phyloP scores from a whole-genome alignment of 768 basidiomycete species.

The Boletus vinaceobasis region DNA sequence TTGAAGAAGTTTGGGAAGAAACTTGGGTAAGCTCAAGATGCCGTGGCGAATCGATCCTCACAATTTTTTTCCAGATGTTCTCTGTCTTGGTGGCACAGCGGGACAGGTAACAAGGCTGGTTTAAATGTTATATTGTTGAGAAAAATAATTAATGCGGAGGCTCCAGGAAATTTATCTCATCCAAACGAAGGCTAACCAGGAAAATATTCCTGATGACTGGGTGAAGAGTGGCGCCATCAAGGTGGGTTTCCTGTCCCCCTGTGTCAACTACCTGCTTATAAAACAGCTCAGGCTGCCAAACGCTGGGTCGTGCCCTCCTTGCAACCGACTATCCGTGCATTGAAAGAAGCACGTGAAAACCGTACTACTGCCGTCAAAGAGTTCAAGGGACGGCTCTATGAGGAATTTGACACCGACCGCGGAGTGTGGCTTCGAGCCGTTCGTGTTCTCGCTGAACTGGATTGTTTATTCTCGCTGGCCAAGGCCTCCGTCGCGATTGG shows the following conservation, averaged over 20 bases:
- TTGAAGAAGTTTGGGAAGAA: conserved; percentile 65
- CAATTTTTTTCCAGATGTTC: conserved; percentile 39
- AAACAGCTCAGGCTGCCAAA: conserved; percentile 49
- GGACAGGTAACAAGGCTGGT: conserved; percentile 73
- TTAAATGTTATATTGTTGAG: neutral
- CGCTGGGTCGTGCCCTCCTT: conserved; percentile 80
- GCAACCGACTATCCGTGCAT: conserved; percentile 63
- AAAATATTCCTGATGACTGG: conserved; percentile 81
- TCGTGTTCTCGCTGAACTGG: conserved; percentile 89
- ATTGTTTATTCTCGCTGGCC: conserved; percentile 90
- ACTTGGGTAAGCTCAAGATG: conserved; percentile 47
- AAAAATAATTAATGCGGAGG: conserved; percentile 1
- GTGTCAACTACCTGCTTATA: neutral
- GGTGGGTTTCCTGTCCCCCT: conserved; percentile 37
- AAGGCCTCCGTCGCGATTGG: conserved; percentile 87
- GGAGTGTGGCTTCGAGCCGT: conserved; percentile 79
- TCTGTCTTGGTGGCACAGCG: conserved; percentile 71
- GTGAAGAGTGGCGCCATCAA: conserved; percentile 77
- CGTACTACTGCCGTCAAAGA: conserved; percentile 74
- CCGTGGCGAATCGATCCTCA: conserved; percentile 9
- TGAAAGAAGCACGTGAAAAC: conserved; percentile 94
- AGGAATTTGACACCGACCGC: conserved; percentile 80
- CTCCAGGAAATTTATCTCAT: conserved; percentile 86
- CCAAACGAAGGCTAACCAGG: conserved; percentile 58
- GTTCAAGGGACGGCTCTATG: conserved; percentile 77